These are phyloP conservation scores for Scedosporium apiospermum DNA, from an alignment of 2,329 filamentous ascomycete species.

Conservation along the genomic window DNA sequence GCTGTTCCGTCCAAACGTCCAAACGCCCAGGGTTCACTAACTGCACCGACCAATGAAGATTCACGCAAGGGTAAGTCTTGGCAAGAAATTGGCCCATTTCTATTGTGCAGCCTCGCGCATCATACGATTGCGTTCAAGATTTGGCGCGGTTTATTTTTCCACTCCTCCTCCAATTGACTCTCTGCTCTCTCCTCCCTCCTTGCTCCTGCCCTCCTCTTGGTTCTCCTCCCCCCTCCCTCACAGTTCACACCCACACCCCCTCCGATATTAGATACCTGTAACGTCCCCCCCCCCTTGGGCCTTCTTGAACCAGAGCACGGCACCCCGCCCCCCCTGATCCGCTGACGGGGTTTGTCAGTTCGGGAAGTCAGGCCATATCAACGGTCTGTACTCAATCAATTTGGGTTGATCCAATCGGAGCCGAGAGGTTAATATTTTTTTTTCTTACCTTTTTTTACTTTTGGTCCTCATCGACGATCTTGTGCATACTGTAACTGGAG, in stretches of 20 bases:
- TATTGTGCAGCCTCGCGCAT: conserved; percentile 2
- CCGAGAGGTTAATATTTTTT: not conserved
- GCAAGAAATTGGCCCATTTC: conserved; percentile 6
- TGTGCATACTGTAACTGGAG: not conserved
- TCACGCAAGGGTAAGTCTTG: not conserved
- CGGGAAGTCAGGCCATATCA: not conserved
- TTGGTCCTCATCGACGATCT: not conserved
- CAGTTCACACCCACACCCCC: not conserved
- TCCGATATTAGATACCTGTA: not conserved
- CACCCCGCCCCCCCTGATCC: not conserved
- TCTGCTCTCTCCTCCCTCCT: no score
- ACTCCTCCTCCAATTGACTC: not conserved
- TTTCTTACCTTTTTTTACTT: not conserved
- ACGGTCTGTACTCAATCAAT: not conserved
- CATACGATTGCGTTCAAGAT: conserved; percentile 3
- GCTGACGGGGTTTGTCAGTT: not conserved
- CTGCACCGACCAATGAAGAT: not conserved
- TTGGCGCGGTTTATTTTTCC: not conserved
- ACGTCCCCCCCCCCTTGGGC: not conserved
- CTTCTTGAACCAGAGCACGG: not conserved
- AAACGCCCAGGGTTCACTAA: not conserved
- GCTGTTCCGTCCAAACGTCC: not conserved
- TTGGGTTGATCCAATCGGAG: not conserved
- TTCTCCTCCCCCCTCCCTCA: not conserved
- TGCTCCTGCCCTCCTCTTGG: no score